Conservation (phyloP, 257 asterid genomes). For the Plectranthus barbatus region DNA sequence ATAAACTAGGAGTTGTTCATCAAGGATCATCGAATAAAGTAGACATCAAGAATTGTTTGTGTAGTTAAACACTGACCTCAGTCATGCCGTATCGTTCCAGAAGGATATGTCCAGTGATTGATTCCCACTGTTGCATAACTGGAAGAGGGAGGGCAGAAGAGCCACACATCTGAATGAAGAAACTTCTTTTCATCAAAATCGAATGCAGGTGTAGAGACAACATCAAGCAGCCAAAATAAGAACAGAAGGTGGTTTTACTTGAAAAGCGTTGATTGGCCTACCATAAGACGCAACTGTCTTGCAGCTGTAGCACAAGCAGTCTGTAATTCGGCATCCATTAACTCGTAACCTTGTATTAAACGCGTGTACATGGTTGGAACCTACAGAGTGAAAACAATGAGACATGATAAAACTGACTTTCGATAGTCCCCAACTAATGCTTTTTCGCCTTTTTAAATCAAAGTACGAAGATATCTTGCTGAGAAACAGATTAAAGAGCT, state of each 20-base stretch:
- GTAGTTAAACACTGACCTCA: conserved; percentile 47
- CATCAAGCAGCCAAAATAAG: not conserved
- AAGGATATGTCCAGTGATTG: conserved; percentile 76
- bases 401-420: no score
- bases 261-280: conserved; percentile 16
- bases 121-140: conserved; percentile 92
- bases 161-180: conserved; percentile 81
- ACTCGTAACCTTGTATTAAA: conserved; percentile 87
- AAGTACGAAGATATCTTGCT: not conserved
- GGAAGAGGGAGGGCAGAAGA: conserved; percentile 99
- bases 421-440: not conserved
- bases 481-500: no score
- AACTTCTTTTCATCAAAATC: not conserved
- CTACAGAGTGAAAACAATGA: conserved; percentile 20
- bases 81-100: conserved; percentile 98
- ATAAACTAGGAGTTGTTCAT: not conserved
- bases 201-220: not conserved
- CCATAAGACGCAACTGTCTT: conserved; percentile 87
- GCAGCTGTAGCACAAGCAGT: conserved; percentile 69
- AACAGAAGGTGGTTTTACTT: no score
- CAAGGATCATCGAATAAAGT: not conserved
- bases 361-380: conserved; percentile 98
- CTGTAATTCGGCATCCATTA: conserved; percentile 71
- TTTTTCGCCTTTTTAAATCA: not conserved
- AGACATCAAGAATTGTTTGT: not conserved